A percentile compares a stretch with the other conserved stretches of the same genome.
phyloP scores from a whole-genome alignment of 73 alveolate genomes.

The Tetrahymena elliotti region DNA sequence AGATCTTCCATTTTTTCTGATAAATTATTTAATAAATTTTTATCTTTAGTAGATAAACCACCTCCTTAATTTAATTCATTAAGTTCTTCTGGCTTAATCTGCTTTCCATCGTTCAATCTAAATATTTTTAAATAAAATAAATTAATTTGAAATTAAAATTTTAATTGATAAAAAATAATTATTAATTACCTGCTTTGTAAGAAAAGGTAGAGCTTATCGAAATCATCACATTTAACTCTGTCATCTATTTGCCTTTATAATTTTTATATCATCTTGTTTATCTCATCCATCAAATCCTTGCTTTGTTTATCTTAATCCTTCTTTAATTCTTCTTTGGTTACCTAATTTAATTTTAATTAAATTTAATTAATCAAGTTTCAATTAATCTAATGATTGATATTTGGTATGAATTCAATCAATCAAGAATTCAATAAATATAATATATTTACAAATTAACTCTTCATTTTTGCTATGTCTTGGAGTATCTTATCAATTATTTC shows the following conservation, averaged over 20 bases:
- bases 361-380: neutral
- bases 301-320: neutral
- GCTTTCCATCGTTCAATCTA: neutral
- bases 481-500: neutral
- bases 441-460: neutral
- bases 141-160: too few relatives aligned
- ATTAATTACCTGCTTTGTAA: neutral
- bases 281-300: neutral
- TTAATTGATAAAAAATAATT: neutral
- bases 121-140: too few relatives aligned
- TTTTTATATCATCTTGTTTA: neutral
- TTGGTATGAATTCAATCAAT: neutral
- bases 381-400: too few relatives aligned
- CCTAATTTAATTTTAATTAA: neutral
- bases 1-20: neutral
- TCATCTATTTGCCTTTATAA: neutral
- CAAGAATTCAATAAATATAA: neutral
- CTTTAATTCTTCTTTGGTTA: neutral
- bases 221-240: neutral
- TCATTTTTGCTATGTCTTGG: neutral
- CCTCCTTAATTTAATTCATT: neutral
- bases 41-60: neutral
- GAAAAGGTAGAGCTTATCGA: neutral
- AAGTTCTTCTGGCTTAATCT: neutral
- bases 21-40: neutral